Conservation (phyloP, 257 asterid species). For the Haberlea rhodopensis region DNA sequence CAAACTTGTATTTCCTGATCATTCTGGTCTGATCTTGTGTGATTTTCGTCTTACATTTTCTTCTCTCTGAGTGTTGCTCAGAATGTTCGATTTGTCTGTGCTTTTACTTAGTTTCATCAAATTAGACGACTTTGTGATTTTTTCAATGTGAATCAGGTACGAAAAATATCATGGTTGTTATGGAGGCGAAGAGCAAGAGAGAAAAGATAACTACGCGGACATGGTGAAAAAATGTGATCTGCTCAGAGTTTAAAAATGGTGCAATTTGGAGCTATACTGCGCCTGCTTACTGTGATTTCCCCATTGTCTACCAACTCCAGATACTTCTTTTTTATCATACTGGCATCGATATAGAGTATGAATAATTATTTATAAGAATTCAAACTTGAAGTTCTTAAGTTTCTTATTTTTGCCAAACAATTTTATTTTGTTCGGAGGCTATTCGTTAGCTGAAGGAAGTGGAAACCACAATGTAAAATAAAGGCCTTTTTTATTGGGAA, state of each 20-base stretch:
- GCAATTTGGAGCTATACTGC: background rate
- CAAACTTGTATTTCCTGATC: constrained; percentile 13
- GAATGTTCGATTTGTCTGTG: constrained; percentile 6
- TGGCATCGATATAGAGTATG: background rate
- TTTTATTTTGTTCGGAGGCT: background rate
- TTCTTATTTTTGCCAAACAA: background rate
- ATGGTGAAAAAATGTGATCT: constrained; percentile 52
- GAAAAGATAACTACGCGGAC: constrained; percentile 86
- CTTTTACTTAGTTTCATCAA: constrained; percentile 10
- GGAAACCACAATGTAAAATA: background rate
- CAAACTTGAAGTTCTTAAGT: background rate
- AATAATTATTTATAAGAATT: background rate
- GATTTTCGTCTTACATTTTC: constrained; percentile 8
- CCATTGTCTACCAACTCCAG: background rate
- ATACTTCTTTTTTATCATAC: background rate
- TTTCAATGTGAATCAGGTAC: constrained; percentile 51
- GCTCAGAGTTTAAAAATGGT: background rate
- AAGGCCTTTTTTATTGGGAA: background rate
- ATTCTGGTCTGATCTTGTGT: constrained; percentile 17
- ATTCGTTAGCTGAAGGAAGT: background rate
- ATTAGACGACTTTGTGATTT: constrained; percentile 21
- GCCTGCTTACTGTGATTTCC: background rate
- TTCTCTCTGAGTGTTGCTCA: constrained; percentile 10
- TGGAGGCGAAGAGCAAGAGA: constrained; percentile 89
- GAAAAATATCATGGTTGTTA: constrained; percentile 91